A percentile compares a stretch with the other conserved stretches of the same genome.
Evolutionary conservation across 352 stramenopile genomes (phyloP).

Genomic region (Thraustochytrium sp.): DNA sequence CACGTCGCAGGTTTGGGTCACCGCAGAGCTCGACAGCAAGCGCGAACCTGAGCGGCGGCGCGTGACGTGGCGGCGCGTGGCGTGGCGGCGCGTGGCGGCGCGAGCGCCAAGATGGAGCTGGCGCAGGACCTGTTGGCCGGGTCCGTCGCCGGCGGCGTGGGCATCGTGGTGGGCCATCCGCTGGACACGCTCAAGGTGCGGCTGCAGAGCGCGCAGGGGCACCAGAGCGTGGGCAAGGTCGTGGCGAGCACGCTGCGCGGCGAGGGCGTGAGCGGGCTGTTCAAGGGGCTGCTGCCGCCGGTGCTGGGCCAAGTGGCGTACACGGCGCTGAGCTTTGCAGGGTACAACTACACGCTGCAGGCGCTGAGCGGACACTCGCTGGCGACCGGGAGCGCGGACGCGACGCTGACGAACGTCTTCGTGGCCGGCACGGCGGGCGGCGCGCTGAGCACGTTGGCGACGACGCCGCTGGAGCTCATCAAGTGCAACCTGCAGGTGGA

Average conservation of each 20-base stretch:
- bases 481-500: conserved; percentile 40
- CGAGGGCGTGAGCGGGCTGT: conserved; percentile 9
- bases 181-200: conserved; percentile 31
- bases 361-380: neutral
- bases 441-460: conserved; percentile 23
- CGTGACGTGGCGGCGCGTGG: too few species aligned
- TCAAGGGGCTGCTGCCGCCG: conserved; percentile 13
- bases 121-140: neutral
- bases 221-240: neutral
- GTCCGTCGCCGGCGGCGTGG: neutral
- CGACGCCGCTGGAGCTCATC: conserved; percentile 11
- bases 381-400: neutral
- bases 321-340: conserved; percentile 24
- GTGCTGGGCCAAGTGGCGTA: conserved; percentile 6
- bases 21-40: too few species aligned
- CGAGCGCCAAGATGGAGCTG: neutral
- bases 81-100: neutral
- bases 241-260: neutral
- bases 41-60: too few species aligned
- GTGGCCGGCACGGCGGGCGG: conserved; percentile 16
- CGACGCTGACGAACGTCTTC: conserved; percentile 6
- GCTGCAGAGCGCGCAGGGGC: neutral
- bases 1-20: too few species aligned
- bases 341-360: conserved; percentile 26
- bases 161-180: conserved; percentile 33